Conservation (phyloP, 2,329 filamentous ascomycete genomes). For the Coniochaeta pulveracea region DNA sequence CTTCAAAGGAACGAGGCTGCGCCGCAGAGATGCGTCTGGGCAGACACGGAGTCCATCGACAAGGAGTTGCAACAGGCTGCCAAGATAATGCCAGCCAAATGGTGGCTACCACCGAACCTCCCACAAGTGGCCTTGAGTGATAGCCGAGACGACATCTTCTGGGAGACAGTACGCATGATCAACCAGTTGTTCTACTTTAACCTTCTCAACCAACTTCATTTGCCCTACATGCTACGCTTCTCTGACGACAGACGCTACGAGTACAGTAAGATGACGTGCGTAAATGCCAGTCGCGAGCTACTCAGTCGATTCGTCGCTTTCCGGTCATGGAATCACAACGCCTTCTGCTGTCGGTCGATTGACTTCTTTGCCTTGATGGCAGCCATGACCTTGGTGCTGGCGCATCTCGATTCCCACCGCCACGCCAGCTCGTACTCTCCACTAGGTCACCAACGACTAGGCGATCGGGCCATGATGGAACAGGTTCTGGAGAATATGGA, state of each 20-base stretch:
- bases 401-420: conserved; percentile 21
- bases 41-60: conserved; percentile 18
- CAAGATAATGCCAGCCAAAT: conserved; percentile 17
- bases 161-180: conserved; percentile 19
- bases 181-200: conserved; percentile 29
- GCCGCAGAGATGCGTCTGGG: conserved; percentile 10
- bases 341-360: conserved; percentile 19
- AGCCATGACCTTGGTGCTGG: conserved; percentile 23
- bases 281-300: conserved; percentile 26
- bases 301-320: conserved; percentile 22
- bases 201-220: conserved; percentile 36
- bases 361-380: conserved; percentile 27
- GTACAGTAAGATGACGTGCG: conserved; percentile 31
- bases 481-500: conserved; percentile 23
- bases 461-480: conserved; percentile 27
- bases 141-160: conserved; percentile 9
- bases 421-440: conserved; percentile 5
- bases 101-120: conserved; percentile 21
- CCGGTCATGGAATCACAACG: conserved; percentile 17
- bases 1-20: conserved; percentile 22
- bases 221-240: conserved; percentile 36
- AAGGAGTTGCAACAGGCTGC: conserved; percentile 18
- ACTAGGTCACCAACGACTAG: conserved; percentile 22
- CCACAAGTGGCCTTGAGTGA: conserved; percentile 8
- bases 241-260: conserved; percentile 23